Percentiles rank a stretch among this genome's conserved stretches.
These are phyloP conservation scores for Pichia sp. DNA, from an alignment of 1,139 yeast genomes.

Conservation along the genomic window DNA sequence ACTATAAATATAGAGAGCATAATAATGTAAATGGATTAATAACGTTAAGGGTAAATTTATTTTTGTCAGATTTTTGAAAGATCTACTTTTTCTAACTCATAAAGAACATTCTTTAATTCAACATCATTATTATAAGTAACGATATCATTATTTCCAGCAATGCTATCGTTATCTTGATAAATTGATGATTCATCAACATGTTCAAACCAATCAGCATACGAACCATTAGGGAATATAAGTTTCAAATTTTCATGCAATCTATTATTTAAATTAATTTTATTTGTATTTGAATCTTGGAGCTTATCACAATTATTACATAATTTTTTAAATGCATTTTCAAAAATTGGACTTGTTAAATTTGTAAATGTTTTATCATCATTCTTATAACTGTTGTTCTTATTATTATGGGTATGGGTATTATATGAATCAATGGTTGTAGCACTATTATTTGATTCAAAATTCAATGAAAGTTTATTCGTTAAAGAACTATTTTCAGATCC, in stretches of 20 bases:
- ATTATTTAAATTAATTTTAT: slow-evolving; percentile 17
- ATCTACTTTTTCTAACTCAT: slow-evolving; percentile 11
- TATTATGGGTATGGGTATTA: neutral
- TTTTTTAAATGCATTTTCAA: slow-evolving; percentile 21
- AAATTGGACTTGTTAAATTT: slow-evolving; percentile 6
- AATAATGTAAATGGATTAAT: too few relatives aligned
- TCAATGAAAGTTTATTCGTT: too few relatives aligned
- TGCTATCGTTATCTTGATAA: slow-evolving; percentile 11
- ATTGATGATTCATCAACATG: slow-evolving; percentile 17
- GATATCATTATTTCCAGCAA: neutral
- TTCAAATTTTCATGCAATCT: slow-evolving; percentile 11
- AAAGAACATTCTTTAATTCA: slow-evolving; percentile 6
- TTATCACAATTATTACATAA: slow-evolving; percentile 15
- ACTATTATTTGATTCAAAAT: neutral
- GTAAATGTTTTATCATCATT: neutral
- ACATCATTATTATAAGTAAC: neutral
- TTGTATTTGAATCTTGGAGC: slow-evolving; percentile 17
- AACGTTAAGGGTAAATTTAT: too few relatives aligned
- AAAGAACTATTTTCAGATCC: too few relatives aligned
- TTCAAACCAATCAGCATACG: slow-evolving; percentile 17
- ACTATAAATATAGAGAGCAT: too few relatives aligned
- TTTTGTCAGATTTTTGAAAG: slow-evolving; percentile 6
- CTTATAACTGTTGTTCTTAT: neutral
- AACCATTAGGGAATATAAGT: slow-evolving; percentile 2
- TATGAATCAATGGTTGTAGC: too few relatives aligned